Conservation (phyloP, 2,329 filamentous ascomycete genomes). For the Pyrenophora seminiperda region DNA sequence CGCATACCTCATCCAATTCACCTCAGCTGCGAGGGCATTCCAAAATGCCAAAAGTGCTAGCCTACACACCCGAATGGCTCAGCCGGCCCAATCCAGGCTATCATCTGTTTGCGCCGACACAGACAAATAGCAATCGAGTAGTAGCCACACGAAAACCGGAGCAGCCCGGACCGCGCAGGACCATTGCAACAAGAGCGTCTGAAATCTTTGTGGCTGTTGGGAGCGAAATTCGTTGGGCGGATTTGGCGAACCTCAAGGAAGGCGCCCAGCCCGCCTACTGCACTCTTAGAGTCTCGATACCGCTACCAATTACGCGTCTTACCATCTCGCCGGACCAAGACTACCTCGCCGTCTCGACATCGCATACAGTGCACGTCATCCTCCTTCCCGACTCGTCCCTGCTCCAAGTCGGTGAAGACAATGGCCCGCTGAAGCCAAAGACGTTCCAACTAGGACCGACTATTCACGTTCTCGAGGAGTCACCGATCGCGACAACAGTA, state of each 20-base stretch:
- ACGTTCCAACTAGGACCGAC: slow-evolving; percentile 92
- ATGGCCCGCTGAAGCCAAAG: slow-evolving; percentile 74
- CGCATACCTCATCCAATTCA: slow-evolving; percentile 2
- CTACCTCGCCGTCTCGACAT: slow-evolving; percentile 83
- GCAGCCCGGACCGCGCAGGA: slow-evolving; percentile 55
- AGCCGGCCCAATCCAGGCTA: slow-evolving; percentile 76
- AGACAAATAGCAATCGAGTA: slow-evolving; percentile 39
- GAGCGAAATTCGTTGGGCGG: slow-evolving; percentile 89
- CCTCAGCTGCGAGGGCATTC: not conserved
- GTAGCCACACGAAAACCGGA: slow-evolving; percentile 31
- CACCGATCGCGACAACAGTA: slow-evolving; percentile 77
- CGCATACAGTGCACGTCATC: slow-evolving; percentile 85
- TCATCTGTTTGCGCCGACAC: slow-evolving; percentile 70
- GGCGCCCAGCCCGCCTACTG: slow-evolving; percentile 35
- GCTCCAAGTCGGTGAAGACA: slow-evolving; percentile 68
- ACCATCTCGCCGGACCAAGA: slow-evolving; percentile 80
- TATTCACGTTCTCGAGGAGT: slow-evolving; percentile 84
- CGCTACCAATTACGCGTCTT: slow-evolving; percentile 83
- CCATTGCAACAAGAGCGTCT: slow-evolving; percentile 79
- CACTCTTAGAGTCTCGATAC: slow-evolving; percentile 74
- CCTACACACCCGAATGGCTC: slow-evolving; percentile 87
- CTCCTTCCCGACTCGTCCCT: slow-evolving; percentile 81
- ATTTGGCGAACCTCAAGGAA: slow-evolving; percentile 79
- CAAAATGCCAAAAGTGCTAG: slow-evolving; percentile 83
- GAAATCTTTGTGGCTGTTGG: slow-evolving; percentile 89